Evolutionary conservation across 768 basidiomycete genomes (phyloP).

Genomic region (Pleurotus djamor): DNA sequence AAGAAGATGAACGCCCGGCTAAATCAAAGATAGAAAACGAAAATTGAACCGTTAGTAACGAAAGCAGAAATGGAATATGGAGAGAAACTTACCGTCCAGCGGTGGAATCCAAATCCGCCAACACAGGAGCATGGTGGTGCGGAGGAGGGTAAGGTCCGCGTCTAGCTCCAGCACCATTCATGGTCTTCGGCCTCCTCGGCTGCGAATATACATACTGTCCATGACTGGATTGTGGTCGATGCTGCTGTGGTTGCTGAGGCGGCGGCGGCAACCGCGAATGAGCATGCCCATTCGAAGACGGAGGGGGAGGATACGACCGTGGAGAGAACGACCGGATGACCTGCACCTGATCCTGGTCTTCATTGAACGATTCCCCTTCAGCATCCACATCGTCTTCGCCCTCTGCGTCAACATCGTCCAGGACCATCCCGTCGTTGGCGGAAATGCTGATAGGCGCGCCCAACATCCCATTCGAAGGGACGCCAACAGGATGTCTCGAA

Average conservation of each 20-base stretch:
- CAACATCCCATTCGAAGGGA: background rate
- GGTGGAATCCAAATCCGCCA: constrained; percentile 62
- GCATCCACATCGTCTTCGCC: constrained; percentile 14
- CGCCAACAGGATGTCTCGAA: background rate
- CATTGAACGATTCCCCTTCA: constrained; percentile 8
- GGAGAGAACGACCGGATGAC: background rate
- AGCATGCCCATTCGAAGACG: background rate
- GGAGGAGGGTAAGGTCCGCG: constrained; percentile 11
- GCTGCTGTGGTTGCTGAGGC: background rate
- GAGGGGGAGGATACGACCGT: background rate
- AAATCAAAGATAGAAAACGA: constrained; percentile 2
- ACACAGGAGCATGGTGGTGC: constrained; percentile 27
- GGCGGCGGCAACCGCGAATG: background rate
- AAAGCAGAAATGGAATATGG: background rate
- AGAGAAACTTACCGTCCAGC: constrained; percentile 51
- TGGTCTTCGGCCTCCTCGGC: background rate
- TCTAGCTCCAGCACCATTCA: background rate
- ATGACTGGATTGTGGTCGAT: constrained; percentile 8
- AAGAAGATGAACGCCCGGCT: constrained; percentile 60
- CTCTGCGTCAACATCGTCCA: background rate
- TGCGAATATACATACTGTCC: background rate
- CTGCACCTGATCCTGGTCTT: constrained; percentile 1
- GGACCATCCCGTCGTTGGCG: background rate
- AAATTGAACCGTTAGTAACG: background rate
- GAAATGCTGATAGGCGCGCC: too few relatives aligned